Evolutionary conservation across 2,329 filamentous ascomycete species (phyloP).

Genomic region (Meredithiella fracta): DNA sequence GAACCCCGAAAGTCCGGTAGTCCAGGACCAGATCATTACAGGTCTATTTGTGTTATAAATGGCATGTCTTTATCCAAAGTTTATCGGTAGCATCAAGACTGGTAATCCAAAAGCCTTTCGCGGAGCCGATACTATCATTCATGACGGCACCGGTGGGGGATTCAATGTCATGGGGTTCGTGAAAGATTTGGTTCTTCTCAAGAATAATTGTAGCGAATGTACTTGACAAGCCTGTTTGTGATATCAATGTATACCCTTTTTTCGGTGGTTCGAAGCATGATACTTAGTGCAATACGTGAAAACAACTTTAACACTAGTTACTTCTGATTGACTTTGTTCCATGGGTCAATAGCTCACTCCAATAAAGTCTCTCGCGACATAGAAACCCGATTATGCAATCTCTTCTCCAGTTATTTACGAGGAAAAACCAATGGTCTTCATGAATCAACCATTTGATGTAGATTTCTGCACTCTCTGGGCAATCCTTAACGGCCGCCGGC

Average conservation of each 20-base stretch:
- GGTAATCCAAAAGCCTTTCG: slow-evolving; percentile 61
- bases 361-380: slow-evolving; percentile 29
- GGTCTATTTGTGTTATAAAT: slow-evolving; percentile 53
- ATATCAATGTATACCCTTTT: no score
- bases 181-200: slow-evolving; percentile 29
- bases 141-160: slow-evolving; percentile 32
- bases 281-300: slow-evolving; percentile 35
- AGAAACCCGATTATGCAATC: slow-evolving; percentile 18
- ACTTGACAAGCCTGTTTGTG: slow-evolving; percentile 33
- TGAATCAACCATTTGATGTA: slow-evolving; percentile 27
- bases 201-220: slow-evolving; percentile 32
- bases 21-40: slow-evolving; percentile 30
- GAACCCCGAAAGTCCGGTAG: slow-evolving; percentile 51
- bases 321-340: slow-evolving; percentile 23
- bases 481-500: slow-evolving; percentile 19
- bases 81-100: slow-evolving; percentile 32
- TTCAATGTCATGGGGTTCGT: slow-evolving; percentile 23
- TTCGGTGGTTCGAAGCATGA: slow-evolving; percentile 6
- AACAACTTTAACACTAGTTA: slow-evolving; percentile 41
- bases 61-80: slow-evolving; percentile 50
- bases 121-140: slow-evolving; percentile 55
- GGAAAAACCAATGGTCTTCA: slow-evolving; percentile 25
- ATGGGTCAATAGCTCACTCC: slow-evolving; percentile 34
- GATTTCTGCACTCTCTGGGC: neutral
- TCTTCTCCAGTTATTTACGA: slow-evolving; percentile 17